phyloP scores from a whole-genome alignment of 441 rosid species.

The Populus hybrid region DNA sequence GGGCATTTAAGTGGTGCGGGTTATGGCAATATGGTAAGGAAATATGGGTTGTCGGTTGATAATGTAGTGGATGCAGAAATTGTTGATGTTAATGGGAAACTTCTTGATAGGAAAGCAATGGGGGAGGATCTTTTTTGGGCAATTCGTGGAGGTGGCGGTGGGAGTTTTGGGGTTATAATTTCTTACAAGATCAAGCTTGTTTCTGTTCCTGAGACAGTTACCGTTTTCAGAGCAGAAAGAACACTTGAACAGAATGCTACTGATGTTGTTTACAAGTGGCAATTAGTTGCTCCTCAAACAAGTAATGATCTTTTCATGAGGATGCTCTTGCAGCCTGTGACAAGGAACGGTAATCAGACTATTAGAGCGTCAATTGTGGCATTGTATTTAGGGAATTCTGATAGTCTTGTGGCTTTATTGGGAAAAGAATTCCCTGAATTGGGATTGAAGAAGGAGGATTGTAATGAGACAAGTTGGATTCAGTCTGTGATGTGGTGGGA shows the following conservation, averaged over 20 bases:
- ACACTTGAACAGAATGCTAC: conserved; percentile 30
- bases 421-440: conserved; percentile 49
- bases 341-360: conserved; percentile 29
- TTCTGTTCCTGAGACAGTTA: conserved; percentile 47
- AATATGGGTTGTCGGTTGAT: conserved; percentile 54
- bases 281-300: conserved; percentile 38
- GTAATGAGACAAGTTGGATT: conserved; percentile 53
- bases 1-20: conserved; percentile 72
- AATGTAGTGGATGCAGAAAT: conserved; percentile 52
- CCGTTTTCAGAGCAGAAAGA: conserved; percentile 43
- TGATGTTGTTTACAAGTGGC: conserved; percentile 48
- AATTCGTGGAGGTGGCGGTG: conserved; percentile 70
- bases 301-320: conserved; percentile 53
- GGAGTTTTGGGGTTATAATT: conserved; percentile 56
- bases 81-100: conserved; percentile 51
- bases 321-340: conserved; percentile 42
- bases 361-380: conserved; percentile 38
- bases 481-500: conserved; percentile 55
- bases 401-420: conserved; percentile 39
- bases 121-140: conserved; percentile 84
- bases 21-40: conserved; percentile 56
- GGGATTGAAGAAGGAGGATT: conserved; percentile 37
- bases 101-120: conserved; percentile 54
- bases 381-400: conserved; percentile 41
- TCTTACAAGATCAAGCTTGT: conserved; percentile 59